A percentile compares a stretch with the other conserved stretches of the same genome.
Evolutionary conservation across 2,329 filamentous ascomycete species (phyloP).

Genomic region (Paraconiothyrium brasiliense): DNA sequence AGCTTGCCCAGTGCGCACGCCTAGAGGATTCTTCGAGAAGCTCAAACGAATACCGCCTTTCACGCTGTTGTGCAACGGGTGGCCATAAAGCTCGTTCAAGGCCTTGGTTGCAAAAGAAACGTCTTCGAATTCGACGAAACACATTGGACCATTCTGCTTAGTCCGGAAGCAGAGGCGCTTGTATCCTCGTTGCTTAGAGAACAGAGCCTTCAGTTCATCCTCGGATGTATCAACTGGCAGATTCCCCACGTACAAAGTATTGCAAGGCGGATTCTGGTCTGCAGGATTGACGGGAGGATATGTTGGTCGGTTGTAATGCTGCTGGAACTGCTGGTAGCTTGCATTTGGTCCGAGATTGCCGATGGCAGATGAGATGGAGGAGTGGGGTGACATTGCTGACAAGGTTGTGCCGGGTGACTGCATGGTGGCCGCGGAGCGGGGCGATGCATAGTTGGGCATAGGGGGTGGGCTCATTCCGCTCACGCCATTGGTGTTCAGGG

Average conservation of each 20-base stretch:
- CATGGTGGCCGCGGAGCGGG: conserved; percentile 59
- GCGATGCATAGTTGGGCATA: conserved; percentile 62
- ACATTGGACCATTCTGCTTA: conserved; percentile 97
- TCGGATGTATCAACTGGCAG: conserved; percentile 91
- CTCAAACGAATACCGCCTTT: conserved; percentile 95
- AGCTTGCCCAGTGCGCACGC: conserved; percentile 81
- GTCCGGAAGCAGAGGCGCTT: conserved; percentile 94
- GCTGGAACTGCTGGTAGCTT: conserved; percentile 64
- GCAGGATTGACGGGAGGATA: conserved; percentile 91
- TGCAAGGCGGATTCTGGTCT: conserved; percentile 96
- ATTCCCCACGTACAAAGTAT: conserved; percentile 98
- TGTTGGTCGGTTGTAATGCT: conserved; percentile 69
- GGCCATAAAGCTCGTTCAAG: conserved; percentile 87
- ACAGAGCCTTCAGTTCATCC: conserved; percentile 92
- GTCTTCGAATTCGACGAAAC: conserved; percentile 98
- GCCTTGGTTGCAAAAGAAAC: conserved; percentile 91
- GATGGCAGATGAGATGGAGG: conserved; percentile 65
- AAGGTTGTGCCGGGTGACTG: conserved; percentile 58
- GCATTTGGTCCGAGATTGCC: conserved; percentile 59
- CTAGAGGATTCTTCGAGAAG: conserved; percentile 96
- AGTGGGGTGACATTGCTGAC: conserved; percentile 57
- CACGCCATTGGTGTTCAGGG: conserved; percentile 70
- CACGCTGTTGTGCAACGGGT: conserved; percentile 85
- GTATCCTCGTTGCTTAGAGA: conserved; percentile 92
- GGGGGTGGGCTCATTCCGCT: conserved; percentile 62